Evolutionary conservation across 2,329 filamentous ascomycete genomes (phyloP).

Genomic region (Mycosphaerella sp.): DNA sequence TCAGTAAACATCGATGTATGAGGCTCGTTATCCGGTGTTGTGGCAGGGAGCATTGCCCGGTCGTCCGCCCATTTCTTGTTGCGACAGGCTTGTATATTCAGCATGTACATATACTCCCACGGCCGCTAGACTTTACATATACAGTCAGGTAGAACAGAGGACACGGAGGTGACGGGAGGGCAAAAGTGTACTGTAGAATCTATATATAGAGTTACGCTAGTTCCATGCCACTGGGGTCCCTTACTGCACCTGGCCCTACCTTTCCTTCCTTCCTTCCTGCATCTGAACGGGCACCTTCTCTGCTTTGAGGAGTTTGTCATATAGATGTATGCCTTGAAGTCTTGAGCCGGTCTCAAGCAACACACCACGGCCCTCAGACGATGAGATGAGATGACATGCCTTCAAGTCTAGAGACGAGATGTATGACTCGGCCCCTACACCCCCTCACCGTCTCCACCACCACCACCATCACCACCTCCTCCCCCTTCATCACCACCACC

Average conservation of each 20-base stretch:
- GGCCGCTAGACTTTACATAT: neutral
- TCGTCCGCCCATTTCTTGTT: neutral
- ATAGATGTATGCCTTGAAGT: neutral
- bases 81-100: slow-evolving; percentile 6
- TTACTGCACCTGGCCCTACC: too few relatives aligned
- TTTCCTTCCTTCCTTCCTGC: too few relatives aligned
- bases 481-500: too few relatives aligned
- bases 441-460: neutral
- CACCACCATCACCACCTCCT: neutral
- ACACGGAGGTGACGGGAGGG: neutral
- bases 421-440: slow-evolving; percentile 1
- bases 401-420: slow-evolving; percentile 4
- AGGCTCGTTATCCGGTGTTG: neutral
- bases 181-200: too few relatives aligned
- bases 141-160: neutral
- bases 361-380: neutral
- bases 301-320: neutral
- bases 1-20: too few relatives aligned
- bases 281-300: too few relatives aligned
- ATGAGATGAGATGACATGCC: neutral
- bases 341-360: slow-evolving; percentile 22
- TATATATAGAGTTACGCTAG: neutral
- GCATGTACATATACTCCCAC: slow-evolving; percentile 11
- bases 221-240: too few relatives aligned
- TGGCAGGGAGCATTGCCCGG: neutral